A percentile compares a stretch with the other conserved stretches of the same genome.
Conservation (phyloP, 2,329 filamentous ascomycete genomes). For the Parasarocladium wereldwijsianum region DNA sequence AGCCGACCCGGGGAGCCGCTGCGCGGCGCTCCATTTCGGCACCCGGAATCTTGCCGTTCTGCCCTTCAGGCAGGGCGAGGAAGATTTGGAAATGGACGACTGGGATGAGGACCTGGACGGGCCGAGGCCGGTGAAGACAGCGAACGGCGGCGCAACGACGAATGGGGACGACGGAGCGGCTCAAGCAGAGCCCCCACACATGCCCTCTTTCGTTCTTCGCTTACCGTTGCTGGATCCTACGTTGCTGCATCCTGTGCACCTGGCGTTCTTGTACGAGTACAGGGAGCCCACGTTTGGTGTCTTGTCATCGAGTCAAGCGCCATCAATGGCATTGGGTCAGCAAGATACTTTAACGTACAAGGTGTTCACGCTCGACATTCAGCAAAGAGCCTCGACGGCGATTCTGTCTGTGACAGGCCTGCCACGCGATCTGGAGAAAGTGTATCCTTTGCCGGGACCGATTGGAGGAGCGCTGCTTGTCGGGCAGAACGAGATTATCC, state of each 20-base stretch:
- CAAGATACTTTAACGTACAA: conserved; percentile 82
- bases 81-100: conserved; percentile 83
- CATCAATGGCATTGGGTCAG: conserved; percentile 65
- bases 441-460: conserved; percentile 70
- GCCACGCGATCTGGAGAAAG: conserved; percentile 73
- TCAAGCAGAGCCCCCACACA: conserved; percentile 43
- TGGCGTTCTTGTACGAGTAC: conserved; percentile 92
- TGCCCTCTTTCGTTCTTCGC: conserved; percentile 83
- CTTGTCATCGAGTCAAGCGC: conserved; percentile 59
- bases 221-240: conserved; percentile 77
- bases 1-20: conserved; percentile 82
- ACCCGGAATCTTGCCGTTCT: conserved; percentile 79
- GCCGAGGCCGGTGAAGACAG: conserved; percentile 31
- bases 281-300: conserved; percentile 95
- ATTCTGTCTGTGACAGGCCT: conserved; percentile 75
- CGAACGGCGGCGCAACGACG: conserved; percentile 10
- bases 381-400: conserved; percentile 84
- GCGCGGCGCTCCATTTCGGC: conserved; percentile 88
- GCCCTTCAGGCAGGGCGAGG: conserved; percentile 74
- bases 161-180: conserved; percentile 32
- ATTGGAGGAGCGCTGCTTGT: conserved; percentile 80
- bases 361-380: conserved; percentile 87
- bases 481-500: conserved; percentile 80
- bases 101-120: conserved; percentile 75
- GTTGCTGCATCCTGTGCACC: conserved; percentile 76